Percentiles rank a stretch among this genome's conserved stretches.
Evolutionary conservation across 306 rosid species (phyloP).

Genomic region (Glycine soja): DNA sequence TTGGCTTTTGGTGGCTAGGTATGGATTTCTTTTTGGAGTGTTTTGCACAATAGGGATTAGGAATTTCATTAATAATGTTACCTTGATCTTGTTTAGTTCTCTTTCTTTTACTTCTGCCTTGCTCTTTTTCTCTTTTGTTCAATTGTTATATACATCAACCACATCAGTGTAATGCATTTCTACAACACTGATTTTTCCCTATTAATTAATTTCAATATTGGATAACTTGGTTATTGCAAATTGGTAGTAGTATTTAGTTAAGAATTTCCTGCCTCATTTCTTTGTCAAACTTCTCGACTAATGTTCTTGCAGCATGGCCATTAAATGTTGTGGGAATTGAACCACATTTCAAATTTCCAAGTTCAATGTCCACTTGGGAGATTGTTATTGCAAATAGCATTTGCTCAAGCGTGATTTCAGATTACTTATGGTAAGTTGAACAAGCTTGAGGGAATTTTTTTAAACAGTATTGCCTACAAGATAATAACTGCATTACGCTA

Average conservation of each 20-base stretch:
- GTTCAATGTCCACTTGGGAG: conserved; percentile 56
- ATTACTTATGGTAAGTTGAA: conserved; percentile 72
- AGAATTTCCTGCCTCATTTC: conserved; percentile 1
- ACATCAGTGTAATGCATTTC: conserved; percentile 6
- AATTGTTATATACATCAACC: neutral
- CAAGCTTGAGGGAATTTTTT: neutral
- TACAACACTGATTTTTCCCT: conserved; percentile 2
- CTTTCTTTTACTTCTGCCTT: neutral
- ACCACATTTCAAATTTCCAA: conserved; percentile 64
- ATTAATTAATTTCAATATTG: neutral
- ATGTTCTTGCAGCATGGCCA: conserved; percentile 64
- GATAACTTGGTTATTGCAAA: conserved; percentile 25
- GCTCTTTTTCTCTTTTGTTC: neutral
- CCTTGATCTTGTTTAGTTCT: neutral
- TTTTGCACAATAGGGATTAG: neutral
- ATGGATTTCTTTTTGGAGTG: conserved; percentile 32
- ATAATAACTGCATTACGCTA: neutral
- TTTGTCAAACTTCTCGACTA: conserved; percentile 13
- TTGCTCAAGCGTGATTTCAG: conserved; percentile 66
- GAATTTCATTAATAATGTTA: conserved; percentile 4
- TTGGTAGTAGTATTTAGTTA: neutral
- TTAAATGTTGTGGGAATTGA: conserved; percentile 71
- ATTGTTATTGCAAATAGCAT: conserved; percentile 68
- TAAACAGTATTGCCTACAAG: neutral
- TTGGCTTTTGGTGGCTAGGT: conserved; percentile 92